Evolutionary conservation across 2,329 filamentous ascomycete genomes (phyloP).

Genomic region (Cercospora sp.): DNA sequence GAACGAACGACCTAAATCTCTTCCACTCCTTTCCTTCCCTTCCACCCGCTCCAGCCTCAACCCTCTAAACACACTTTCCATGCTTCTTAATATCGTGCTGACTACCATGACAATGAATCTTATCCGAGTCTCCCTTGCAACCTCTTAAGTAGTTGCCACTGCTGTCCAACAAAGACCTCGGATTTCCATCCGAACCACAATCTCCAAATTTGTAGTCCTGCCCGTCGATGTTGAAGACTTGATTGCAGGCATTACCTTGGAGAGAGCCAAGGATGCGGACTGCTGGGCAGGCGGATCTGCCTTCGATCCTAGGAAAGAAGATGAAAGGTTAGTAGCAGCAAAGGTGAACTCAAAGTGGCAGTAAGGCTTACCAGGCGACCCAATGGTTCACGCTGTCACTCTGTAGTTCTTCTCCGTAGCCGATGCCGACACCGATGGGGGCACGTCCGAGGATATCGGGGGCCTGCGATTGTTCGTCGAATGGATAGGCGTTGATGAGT

Average conservation of each 20-base stretch:
- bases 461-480: not conserved
- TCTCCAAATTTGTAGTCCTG: not conserved
- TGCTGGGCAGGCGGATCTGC: not conserved
- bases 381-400: not conserved
- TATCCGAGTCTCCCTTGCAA: not conserved
- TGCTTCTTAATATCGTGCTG: constrained; percentile 1
- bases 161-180: not conserved
- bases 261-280: not conserved
- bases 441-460: not conserved
- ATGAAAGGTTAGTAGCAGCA: not conserved
- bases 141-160: not conserved
- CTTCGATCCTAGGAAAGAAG: not conserved
- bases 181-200: not conserved
- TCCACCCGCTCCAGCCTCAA: not conserved
- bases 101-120: not conserved
- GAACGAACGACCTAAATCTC: not conserved
- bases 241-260: not conserved
- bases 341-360: not conserved
- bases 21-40: not conserved
- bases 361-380: not conserved
- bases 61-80: not conserved
- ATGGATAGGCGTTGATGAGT: not conserved
- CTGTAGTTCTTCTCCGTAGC: not conserved
- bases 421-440: not conserved
- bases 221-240: not conserved